Base-by-base conservation (phyloP, 2,329 filamentous ascomycete species). In the Ceratocystis papillata region DNA sequence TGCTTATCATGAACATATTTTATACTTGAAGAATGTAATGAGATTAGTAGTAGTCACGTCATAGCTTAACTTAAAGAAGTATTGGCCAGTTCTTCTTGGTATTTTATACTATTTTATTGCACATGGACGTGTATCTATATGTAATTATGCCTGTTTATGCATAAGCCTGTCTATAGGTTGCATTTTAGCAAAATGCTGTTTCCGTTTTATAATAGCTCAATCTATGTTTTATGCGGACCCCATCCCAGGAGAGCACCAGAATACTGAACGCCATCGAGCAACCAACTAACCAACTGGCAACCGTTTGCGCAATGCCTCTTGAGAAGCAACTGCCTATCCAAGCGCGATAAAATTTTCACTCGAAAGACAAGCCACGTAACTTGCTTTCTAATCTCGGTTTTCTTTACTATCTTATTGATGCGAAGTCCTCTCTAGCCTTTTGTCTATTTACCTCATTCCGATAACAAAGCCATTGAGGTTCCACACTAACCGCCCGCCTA, bases 141-240 rank as follows among this genome's bases (percentile, higher is more conserved):
- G 48, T 22, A 20, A 4, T 50, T 10, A 22, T 41, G 37, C 15
- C 4, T 41, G 37, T 5, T 22, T 20, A 22, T 22, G n/a, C 22
- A 53, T 53, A 5, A 25, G 48, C 25, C 48, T 53, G 20, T n/a
- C 22, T 20, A 37, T 59, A 7, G 55, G 55, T 59, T 59, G 55
- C 12, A 30, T 59, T 59, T 59, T 59, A 59, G 55, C 55, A 59
- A 30, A 59, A 59, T 37, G 17, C 7, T 8, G 55, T 20, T 37
- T 59, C 55, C 55, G 33, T 59, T 59, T 59, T 59, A 17, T 37
- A 22, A 59, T 10, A 15, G 5, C 28, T 59, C 55, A 17, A 4
- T 30, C 53, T 20, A n/a, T 33, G 30, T 33, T 57, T 37, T n/a
- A 37, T 41, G 12, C 17, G 6, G 3, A 20, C 33, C 33, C 55